These are phyloP conservation scores for Mortierella sp. DNA, from an alignment of 371 early-diverging fungal genomes.

Conservation along the genomic window DNA sequence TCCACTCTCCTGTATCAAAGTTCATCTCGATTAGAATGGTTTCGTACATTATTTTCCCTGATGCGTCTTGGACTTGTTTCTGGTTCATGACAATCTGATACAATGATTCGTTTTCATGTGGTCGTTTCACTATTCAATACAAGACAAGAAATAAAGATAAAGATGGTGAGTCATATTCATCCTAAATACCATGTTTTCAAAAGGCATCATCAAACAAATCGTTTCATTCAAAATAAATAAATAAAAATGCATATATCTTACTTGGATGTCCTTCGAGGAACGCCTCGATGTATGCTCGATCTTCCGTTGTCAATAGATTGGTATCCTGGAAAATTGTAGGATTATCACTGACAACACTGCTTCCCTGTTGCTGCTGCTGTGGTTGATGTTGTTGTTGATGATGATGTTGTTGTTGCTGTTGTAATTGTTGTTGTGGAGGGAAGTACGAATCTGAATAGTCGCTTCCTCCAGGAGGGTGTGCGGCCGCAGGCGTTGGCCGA, in stretches of 20 bases:
- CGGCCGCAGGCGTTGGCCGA: slow-evolving; percentile 6
- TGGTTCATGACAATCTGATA: slow-evolving; percentile 58
- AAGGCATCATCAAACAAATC: not conserved
- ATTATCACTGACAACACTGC: slow-evolving; percentile 12
- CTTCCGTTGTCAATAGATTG: slow-evolving; percentile 39
- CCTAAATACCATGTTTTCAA: not conserved
- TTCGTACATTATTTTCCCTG: slow-evolving; percentile 55
- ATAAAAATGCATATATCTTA: slow-evolving; percentile 9
- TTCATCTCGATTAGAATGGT: slow-evolving; percentile 60
- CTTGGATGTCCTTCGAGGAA: slow-evolving; percentile 54
- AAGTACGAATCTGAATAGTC: slow-evolving; percentile 24
- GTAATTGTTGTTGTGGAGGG: not conserved
- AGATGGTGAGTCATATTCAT: not conserved
- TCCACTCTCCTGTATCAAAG: slow-evolving; percentile 58
- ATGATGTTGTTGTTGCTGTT: slow-evolving; percentile 17
- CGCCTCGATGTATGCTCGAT: slow-evolving; percentile 48
- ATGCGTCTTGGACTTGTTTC: slow-evolving; percentile 40
- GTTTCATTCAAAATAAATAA: not conserved
- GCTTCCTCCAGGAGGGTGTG: not conserved
- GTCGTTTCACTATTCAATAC: slow-evolving; percentile 28
- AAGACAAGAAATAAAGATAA: not conserved
- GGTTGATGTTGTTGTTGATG: too few species aligned
- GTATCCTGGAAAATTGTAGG: slow-evolving; percentile 52
- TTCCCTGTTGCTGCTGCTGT: slow-evolving; percentile 11
- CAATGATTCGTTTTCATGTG: slow-evolving; percentile 40